Base-by-base conservation (phyloP, 164 flowering plant genomes). In the Saururus chinensis region DNA sequence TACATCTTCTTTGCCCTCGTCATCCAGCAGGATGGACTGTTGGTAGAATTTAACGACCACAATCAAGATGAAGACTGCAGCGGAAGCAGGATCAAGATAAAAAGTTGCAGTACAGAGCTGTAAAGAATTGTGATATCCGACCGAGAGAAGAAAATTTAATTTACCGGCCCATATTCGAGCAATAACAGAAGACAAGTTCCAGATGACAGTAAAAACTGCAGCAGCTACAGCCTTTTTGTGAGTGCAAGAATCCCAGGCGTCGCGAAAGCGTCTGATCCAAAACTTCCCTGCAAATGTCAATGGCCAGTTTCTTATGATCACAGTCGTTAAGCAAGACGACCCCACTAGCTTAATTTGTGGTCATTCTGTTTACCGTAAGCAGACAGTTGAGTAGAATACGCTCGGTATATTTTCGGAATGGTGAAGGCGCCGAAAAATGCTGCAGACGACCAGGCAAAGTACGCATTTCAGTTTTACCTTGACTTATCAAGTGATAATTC, bases 101-200 rank as follows among this genome's bases (percentile, higher is more conserved):
- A 53, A 12, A 14, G 13, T 60, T 37, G 10, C 6, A 30, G 20
- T 20, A 20, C n/a, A 53, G 56, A 53, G 56, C 56, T 30, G 45
- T 21, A 41, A 21, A 62, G 30, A 52, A 24, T 9, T 26, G n/a
- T n/a, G n/a, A n/a, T n/a, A n/a, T n/a, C n/a, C n/a, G n/a, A n/a
- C n/a, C n/a, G n/a, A 12, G 40, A 25, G 26, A 56, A 26, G 1
- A 52, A 49, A 2, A 67, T 59, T n/a, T n/a, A n/a, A n/a, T n/a
- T n/a, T 66, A 86, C 97, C 91, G 66, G 91, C 91, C 97, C 97
- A 91, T 48, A 85, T 64, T 51, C 98, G 86, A 64, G 96, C 95
- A 9, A 81, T 67, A 0, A 82, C 58, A 0, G 96, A 89, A 24
- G 95, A 85, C 1, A 89, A 64, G 55, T 92, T 89, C 98, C 96